Conservation (phyloP, 2,329 filamentous ascomycete species). For the Alternaria hordeiaustralica region DNA sequence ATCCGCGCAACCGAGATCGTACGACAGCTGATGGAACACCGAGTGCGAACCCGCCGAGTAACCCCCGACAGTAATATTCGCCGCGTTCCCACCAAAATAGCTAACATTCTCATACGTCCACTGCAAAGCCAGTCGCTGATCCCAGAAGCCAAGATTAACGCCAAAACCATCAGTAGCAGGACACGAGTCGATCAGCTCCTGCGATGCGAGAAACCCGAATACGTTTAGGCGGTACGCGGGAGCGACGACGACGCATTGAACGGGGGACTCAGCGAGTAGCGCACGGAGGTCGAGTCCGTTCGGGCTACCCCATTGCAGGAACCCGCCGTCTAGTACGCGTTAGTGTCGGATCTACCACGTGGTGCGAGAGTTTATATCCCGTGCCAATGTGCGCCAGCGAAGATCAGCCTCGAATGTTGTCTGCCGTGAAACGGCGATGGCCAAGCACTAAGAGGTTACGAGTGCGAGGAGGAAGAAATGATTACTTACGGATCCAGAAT, state of each 20-base stretch:
- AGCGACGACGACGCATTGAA: conserved; percentile 57
- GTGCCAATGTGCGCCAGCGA: background rate
- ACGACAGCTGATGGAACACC: conserved; percentile 63
- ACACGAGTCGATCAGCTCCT: conserved; percentile 53
- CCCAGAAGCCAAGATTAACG: conserved; percentile 64
- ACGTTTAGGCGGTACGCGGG: conserved; percentile 64
- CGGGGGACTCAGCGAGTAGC: conserved; percentile 57
- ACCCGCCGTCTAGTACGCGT: conserved; percentile 57
- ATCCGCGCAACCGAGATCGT: conserved; percentile 60
- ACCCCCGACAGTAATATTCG: conserved; percentile 61
- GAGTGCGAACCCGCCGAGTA: conserved; percentile 65
- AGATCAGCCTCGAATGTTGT: background rate
- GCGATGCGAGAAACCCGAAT: conserved; percentile 62
- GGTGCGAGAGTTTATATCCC: background rate
- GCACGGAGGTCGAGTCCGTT: conserved; percentile 55
- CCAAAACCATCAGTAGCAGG: conserved; percentile 23
- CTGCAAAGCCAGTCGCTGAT: conserved; percentile 62
- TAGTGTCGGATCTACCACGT: conserved; percentile 8
- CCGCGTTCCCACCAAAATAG: conserved; percentile 59
- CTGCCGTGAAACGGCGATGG: conserved; percentile 1
- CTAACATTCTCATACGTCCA: conserved; percentile 61
- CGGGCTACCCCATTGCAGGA: conserved; percentile 62
- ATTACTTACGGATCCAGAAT: conserved; percentile 61
- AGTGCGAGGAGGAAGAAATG: background rate
- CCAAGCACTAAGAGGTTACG: background rate